Evolutionary conservation across 768 basidiomycete species (phyloP).

Genomic region (Postia placenta): DNA sequence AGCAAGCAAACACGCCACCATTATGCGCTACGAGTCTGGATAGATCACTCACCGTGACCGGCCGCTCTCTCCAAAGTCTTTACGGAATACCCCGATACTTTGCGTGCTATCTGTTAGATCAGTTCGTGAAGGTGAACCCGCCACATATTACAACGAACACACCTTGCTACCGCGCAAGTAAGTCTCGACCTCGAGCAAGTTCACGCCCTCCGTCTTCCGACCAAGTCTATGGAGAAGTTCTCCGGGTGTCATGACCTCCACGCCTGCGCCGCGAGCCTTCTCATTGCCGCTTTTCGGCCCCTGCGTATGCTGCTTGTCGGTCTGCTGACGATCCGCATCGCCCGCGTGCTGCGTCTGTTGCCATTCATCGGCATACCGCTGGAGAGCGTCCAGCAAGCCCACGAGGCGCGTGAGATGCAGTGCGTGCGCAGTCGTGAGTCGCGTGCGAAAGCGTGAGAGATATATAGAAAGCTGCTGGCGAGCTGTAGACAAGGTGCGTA

Average conservation of each 20-base stretch:
- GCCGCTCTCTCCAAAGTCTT: slow-evolving; percentile 22
- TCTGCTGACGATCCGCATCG: slow-evolving; percentile 10
- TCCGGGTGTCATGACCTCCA: slow-evolving; percentile 64
- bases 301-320: slow-evolving; percentile 10
- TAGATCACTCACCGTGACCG: slow-evolving; percentile 16
- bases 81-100: slow-evolving; percentile 79
- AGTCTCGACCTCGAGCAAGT: slow-evolving; percentile 73
- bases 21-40: background rate
- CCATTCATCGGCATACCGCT: slow-evolving; percentile 55
- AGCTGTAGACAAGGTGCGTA: slow-evolving; percentile 50
- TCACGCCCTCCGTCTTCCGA: slow-evolving; percentile 64
- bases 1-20: background rate
- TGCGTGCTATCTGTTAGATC: slow-evolving; percentile 53
- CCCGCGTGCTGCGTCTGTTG: slow-evolving; percentile 23
- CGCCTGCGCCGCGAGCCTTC: slow-evolving; percentile 19
- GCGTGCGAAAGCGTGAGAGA: slow-evolving; percentile 68
- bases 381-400: slow-evolving; percentile 63
- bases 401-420: slow-evolving; percentile 79
- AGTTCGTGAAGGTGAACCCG: background rate
- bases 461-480: slow-evolving; percentile 74
- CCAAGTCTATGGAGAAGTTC: slow-evolving; percentile 64
- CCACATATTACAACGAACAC: slow-evolving; percentile 12
- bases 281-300: slow-evolving; percentile 3
- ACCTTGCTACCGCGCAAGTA: slow-evolving; percentile 86
- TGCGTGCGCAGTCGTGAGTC: slow-evolving; percentile 65